These are phyloP conservation scores for Fraxinus paxiana DNA, from an alignment of 305 asterid genomes.

Conservation along the genomic window DNA sequence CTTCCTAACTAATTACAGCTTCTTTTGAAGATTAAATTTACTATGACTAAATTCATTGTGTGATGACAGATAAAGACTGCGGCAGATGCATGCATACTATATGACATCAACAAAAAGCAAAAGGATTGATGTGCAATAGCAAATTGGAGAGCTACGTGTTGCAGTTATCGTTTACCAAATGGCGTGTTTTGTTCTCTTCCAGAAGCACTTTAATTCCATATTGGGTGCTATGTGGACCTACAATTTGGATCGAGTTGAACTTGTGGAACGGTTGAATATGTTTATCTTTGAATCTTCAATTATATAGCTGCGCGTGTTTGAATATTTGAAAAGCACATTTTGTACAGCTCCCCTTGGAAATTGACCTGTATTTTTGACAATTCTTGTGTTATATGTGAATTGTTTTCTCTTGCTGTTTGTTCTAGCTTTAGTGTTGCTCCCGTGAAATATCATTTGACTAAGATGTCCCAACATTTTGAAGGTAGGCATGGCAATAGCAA, in stretches of 20 bases:
- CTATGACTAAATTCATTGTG: conserved; percentile 16
- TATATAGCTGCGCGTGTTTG: neutral
- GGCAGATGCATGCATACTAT: conserved; percentile 72
- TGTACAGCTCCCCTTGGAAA: neutral
- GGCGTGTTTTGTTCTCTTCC: conserved; percentile 5
- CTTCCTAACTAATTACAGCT: neutral
- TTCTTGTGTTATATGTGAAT: neutral
- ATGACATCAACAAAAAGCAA: conserved; percentile 66
- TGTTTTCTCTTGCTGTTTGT: neutral
- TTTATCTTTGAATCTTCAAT: conserved; percentile 16
- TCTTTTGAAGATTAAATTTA: neutral
- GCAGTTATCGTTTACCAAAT: neutral
- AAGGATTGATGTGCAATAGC: conserved; percentile 5
- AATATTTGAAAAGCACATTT: neutral
- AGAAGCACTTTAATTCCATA: conserved; percentile 20
- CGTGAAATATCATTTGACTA: neutral
- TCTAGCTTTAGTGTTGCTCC: neutral
- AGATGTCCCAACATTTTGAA: neutral
- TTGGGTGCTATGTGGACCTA: neutral
- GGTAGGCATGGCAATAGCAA: neutral
- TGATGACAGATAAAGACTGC: conserved; percentile 75
- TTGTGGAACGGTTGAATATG: conserved; percentile 19
- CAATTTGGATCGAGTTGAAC: conserved; percentile 2
- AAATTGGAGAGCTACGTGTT: conserved; percentile 7
- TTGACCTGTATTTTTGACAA: neutral